Base-by-base conservation (phyloP, 768 basidiomycete genomes). In the Boletus sp. region DNA sequence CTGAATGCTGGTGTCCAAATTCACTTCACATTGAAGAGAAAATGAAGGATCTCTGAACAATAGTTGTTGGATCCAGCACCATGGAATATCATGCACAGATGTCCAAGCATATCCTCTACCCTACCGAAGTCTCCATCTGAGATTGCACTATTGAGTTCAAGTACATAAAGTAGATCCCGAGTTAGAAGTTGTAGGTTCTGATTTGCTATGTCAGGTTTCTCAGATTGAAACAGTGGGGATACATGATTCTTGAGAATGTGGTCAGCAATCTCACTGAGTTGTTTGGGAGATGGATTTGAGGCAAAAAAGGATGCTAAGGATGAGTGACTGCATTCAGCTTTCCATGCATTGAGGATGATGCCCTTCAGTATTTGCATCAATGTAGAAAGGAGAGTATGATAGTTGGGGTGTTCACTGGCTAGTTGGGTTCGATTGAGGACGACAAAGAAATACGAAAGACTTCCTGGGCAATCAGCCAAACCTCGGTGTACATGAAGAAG, bases 281-380 rank as follows among this genome's bases (percentile, higher is more conserved):
- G 13, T 8, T 47, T 4, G 2, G 32, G 19, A 5, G 30, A 14
- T 47, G 46, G 71, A 2, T 71, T 64, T 1, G 69, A 60, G 9
- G n/a, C n/a, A n/a, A 43, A 30, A 0, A 65, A 56, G 55, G 63
- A 74, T 3, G 33, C 56, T 1, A 49, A 72, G 42, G 0, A 34
- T 44, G 0, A 19, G 32, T 49, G 50, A 0, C 71, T 65, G 39
- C 62, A 69, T 21, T 67, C 60, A 7, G 17, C 47, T 2, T 9
- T n/a, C 74, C 73, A 76, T 0, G 68, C 68, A 56, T 71, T 60
- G 0, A 76, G 57, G 1, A 76, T 34, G 1, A 73, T 32, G 0
- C 72, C 75, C 6, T 63, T 60, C 2, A 73, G 59, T 7, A 76
- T 70, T 35, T 76, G 72, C 7, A 51, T 10, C 1, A 63, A 51